phyloP scores from a whole-genome alignment of 352 stramenopile species.

The Peronospora farinosa region DNA sequence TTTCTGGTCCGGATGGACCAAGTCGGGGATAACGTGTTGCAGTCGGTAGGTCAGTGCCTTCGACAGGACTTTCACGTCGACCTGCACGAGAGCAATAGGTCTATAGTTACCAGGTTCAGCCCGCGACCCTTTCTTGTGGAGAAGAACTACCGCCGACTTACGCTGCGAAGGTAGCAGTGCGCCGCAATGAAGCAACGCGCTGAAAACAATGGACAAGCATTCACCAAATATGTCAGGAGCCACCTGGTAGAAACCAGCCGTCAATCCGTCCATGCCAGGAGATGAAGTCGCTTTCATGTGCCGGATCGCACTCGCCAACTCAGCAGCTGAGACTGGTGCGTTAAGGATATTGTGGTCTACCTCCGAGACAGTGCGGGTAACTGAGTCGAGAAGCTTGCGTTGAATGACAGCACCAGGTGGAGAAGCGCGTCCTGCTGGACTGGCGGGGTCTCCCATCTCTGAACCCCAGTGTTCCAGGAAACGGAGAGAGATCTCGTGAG shows the following conservation, averaged over 20 bases:
- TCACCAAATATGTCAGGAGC: background rate
- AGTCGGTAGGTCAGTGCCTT: background rate
- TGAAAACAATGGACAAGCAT: background rate
- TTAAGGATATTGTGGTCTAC: background rate
- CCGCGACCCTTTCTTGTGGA: constrained; percentile 10
- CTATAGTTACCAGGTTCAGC: constrained; percentile 1
- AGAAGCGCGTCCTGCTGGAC: background rate
- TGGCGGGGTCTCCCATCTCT: background rate
- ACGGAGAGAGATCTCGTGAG: background rate
- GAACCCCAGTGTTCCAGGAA: background rate
- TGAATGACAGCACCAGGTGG: background rate
- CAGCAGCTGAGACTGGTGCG: background rate
- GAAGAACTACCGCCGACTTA: background rate
- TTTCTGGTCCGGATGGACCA: background rate
- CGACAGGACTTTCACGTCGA: constrained; percentile 1
- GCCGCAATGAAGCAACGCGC: background rate
- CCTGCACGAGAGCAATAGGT: constrained; percentile 9
- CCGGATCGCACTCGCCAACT: background rate
- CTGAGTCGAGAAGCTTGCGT: background rate
- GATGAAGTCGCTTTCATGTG: background rate
- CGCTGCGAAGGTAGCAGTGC: background rate
- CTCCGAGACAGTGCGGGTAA: background rate
- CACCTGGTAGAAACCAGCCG: background rate
- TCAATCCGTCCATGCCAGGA: background rate
- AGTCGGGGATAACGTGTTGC: background rate